phyloP scores from a whole-genome alignment of 2,329 filamentous ascomycete genomes.

The Fusarium sp. region DNA sequence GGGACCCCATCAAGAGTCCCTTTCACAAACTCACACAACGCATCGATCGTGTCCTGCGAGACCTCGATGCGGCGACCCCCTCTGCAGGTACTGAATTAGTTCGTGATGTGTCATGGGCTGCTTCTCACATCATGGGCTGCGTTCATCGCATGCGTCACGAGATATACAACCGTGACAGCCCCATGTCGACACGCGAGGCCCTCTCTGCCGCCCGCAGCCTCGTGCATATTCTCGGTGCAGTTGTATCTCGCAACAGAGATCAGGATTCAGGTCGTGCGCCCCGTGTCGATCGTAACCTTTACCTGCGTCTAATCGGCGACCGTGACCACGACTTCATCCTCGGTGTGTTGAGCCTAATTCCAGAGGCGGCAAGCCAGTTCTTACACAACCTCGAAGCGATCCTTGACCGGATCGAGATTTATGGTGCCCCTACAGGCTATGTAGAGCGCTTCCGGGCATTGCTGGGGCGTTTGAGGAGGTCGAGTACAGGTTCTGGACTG shows the following conservation, averaged over 20 bases:
- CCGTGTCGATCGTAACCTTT: conserved; percentile 57
- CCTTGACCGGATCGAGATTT: conserved; percentile 48
- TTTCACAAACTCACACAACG: conserved; percentile 62
- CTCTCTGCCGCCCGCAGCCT: conserved; percentile 60
- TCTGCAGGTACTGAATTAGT: conserved; percentile 45
- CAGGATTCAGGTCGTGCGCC: conserved; percentile 45
- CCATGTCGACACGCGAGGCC: conserved; percentile 54
- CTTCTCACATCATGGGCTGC: conserved; percentile 58
- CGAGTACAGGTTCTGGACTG: conserved; percentile 43
- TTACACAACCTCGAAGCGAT: conserved; percentile 53
- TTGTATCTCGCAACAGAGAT: conserved; percentile 57
- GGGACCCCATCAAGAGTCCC: conserved; percentile 58
- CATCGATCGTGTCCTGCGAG: conserved; percentile 58
- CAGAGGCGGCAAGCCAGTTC: conserved; percentile 58
- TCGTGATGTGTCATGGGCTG: conserved; percentile 61
- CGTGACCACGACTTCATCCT: conserved; percentile 58
- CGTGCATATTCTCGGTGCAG: conserved; percentile 59
- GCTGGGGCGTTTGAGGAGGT: conserved; percentile 47
- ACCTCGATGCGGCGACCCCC: conserved; percentile 50
- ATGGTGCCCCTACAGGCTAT: conserved; percentile 52
- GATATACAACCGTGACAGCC: conserved; percentile 53
- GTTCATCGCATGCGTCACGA: conserved; percentile 56
- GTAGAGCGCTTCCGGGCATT: conserved; percentile 51
- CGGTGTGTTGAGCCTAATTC: conserved; percentile 56
- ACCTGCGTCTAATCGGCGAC: conserved; percentile 60